Percentiles rank a stretch among this genome's conserved stretches.
phyloP scores from a whole-genome alignment of 1,284 basidiomycete species.

The Coniferiporia sulphurascens region DNA sequence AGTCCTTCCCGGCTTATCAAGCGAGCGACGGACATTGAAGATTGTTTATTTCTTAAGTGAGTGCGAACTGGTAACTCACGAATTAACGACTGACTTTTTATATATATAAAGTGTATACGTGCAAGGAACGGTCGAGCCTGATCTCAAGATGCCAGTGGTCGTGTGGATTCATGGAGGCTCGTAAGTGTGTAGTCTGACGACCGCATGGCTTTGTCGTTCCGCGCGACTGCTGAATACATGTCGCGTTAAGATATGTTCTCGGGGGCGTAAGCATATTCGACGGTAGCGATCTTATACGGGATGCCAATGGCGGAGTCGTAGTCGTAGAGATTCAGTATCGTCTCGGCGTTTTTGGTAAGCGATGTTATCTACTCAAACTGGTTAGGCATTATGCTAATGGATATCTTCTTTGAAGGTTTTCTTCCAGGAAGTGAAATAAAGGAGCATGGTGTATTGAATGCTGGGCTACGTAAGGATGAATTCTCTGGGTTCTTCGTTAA shows the following conservation, averaged over 20 bases:
- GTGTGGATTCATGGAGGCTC: constrained; percentile 35
- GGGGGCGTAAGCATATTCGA: constrained; percentile 9
- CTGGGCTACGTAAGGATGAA: constrained; percentile 24
- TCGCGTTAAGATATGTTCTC: neutral
- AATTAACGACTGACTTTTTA: neutral
- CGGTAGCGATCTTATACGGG: constrained; percentile 13
- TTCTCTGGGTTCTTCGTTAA: neutral
- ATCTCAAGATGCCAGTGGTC: constrained; percentile 27
- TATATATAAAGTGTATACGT: constrained; percentile 25
- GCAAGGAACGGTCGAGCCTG: constrained; percentile 21
- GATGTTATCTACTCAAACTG: neutral
- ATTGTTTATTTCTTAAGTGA: constrained; percentile 32
- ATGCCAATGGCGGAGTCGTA: constrained; percentile 14
- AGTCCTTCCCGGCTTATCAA: neutral
- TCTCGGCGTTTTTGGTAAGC: constrained; percentile 17
- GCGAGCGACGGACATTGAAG: constrained; percentile 22
- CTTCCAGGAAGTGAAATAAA: constrained; percentile 26
- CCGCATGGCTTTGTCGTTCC: no score
- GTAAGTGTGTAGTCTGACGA: constrained; percentile 16
- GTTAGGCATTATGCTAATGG: neutral
- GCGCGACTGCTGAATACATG: no score
- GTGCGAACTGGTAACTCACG: neutral
- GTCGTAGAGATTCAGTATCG: constrained; percentile 20
- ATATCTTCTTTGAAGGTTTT: constrained; percentile 22
- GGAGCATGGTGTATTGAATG: constrained; percentile 27